These are phyloP conservation scores for Metschnikowia vanudenii DNA, from an alignment of 805 yeast species.

Conservation along the genomic window DNA sequence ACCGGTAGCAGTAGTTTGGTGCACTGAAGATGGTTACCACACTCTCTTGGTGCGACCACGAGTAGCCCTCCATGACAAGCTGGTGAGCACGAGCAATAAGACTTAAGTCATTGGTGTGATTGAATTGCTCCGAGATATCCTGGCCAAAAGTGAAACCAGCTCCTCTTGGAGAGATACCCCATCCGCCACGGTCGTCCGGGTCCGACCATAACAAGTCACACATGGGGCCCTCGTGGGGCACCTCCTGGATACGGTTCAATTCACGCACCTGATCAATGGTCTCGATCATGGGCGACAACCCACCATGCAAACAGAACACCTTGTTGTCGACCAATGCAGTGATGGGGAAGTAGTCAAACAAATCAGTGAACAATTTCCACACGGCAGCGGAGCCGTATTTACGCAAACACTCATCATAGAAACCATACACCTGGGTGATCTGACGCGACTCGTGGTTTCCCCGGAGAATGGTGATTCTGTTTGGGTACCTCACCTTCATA, in stretches of 20 bases:
- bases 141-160: slow-evolving; percentile 98
- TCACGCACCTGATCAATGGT: slow-evolving; percentile 90
- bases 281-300: slow-evolving; percentile 91
- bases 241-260: slow-evolving; percentile 89
- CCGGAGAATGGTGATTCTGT: slow-evolving; percentile 85
- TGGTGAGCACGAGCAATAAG: slow-evolving; percentile 95
- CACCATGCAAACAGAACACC: slow-evolving; percentile 92
- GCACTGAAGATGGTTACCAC: slow-evolving; percentile 95
- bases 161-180: slow-evolving; percentile 98
- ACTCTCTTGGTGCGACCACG: slow-evolving; percentile 91
- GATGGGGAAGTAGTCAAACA: slow-evolving; percentile 90
- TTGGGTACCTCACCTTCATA: slow-evolving; percentile 89
- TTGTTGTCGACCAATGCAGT: slow-evolving; percentile 90
- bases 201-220: slow-evolving; percentile 96
- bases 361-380: slow-evolving; percentile 89
- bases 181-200: slow-evolving; percentile 96
- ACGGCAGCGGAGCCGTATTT: slow-evolving; percentile 91
- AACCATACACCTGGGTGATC: slow-evolving; percentile 94
- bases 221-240: slow-evolving; percentile 98
- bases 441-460: slow-evolving; percentile 96
- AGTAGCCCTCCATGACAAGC: slow-evolving; percentile 95
- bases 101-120: slow-evolving; percentile 81
- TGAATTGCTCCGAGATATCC: slow-evolving; percentile 90
- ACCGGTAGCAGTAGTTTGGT: slow-evolving; percentile 94
- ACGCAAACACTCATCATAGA: slow-evolving; percentile 91